Base-by-base conservation (phyloP, 768 basidiomycete species). In the Lenzites betulinus region DNA sequence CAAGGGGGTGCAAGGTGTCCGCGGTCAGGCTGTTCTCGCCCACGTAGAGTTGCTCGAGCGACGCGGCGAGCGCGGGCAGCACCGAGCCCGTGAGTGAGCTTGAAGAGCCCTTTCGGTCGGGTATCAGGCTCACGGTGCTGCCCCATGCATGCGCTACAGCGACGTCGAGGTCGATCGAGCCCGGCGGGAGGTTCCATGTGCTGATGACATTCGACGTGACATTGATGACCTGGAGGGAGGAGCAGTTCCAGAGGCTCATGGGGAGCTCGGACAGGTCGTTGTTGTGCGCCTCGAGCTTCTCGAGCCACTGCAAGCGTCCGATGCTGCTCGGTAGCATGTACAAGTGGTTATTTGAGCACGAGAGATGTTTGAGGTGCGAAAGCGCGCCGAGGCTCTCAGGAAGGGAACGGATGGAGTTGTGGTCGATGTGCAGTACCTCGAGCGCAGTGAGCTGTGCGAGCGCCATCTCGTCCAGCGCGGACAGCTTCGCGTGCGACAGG, bases 271-370 rank as follows among this genome's bases (percentile, higher is more conserved):
- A 83, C 47, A 98, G 78, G 66, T 88, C 89, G 77, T 98, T 99
- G 70, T 92, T 95, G 70, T 98, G 95, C 2, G 89, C 89, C 65
- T 97, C 93, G 42, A 99, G 80, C 1, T 75, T 77, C 64, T 88
- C 83, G 11, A 98, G 81, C 43, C 84, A 86, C 74, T 85, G 84
- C 46, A 98, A 78, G 9, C 78, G 78, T 15, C 93, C 93, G 49
- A 98, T 87, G 42, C 83, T 85, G 12, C 78, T 71, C 0, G 97
- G 97, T 0, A 98, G 80, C 16, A 80, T 74, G 55, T 85, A 84
- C 20, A 99, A 81, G 64, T 88, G 83, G 75, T 98, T 98, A 73
- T 98, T 92, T n/a, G 92, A 91, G 69, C 92, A 93, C 12, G 90
- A 90, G 7, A 99, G 82, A 0, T 76, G 78, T 66, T 87, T 79